Evolutionary conservation across 2,329 filamentous ascomycete species (phyloP).

Genomic region (Colletotrichum tropicale): DNA sequence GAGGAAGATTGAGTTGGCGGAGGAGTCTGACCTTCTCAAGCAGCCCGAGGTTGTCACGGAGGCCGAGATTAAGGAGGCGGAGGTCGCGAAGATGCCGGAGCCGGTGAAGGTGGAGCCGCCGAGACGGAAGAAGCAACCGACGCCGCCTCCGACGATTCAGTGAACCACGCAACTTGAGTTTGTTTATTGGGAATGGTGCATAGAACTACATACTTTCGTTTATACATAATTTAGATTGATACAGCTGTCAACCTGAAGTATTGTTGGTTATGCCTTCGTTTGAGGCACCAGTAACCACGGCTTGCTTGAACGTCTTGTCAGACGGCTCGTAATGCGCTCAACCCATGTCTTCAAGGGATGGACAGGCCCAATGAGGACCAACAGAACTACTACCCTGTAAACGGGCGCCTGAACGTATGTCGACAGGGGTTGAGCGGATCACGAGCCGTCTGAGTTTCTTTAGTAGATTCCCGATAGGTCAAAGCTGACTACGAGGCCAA

Average conservation of each 20-base stretch:
- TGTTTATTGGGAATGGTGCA: not conserved
- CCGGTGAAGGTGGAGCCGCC: not conserved
- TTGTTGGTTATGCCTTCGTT: no score
- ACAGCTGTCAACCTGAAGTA: accelerated
- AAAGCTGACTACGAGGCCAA: no score
- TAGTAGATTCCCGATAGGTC: no score
- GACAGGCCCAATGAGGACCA: no score
- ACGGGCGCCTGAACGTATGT: no score
- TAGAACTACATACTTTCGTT: not conserved
- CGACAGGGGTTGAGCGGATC: no score
- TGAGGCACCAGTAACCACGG: no score
- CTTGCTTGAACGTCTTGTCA: no score
- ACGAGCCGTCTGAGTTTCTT: no score
- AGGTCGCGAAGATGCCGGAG: not conserved
- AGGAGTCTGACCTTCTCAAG: not conserved
- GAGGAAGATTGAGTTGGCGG: not conserved
- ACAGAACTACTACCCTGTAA: no score
- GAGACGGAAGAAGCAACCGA: conserved; percentile 1
- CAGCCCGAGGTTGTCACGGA: not conserved
- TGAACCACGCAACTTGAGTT: not conserved
- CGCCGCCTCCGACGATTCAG: conserved; percentile 12
- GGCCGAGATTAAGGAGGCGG: not conserved
- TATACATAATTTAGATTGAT: not conserved
- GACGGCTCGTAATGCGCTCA: no score
- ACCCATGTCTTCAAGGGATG: no score